phyloP scores from a whole-genome alignment of 2,329 filamentous ascomycete genomes.

The Nakataea oryzae region DNA sequence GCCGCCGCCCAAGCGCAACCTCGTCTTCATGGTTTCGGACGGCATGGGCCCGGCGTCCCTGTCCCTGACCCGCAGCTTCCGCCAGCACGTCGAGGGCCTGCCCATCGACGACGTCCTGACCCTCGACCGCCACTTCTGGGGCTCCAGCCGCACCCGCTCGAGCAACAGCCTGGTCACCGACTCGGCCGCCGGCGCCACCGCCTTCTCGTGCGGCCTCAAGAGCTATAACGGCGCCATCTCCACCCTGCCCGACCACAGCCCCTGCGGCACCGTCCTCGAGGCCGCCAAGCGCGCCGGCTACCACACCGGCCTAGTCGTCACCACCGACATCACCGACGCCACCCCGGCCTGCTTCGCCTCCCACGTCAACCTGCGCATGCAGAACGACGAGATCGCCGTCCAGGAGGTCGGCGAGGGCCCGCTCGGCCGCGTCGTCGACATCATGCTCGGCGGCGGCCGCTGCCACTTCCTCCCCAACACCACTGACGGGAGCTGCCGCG shows the following conservation, averaged over 20 bases:
- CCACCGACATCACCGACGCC: conserved; percentile 88
- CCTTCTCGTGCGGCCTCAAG: conserved; percentile 86
- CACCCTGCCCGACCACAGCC: conserved; percentile 70
- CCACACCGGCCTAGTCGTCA: conserved; percentile 86
- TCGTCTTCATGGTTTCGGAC: conserved; percentile 98
- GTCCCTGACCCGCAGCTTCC: conserved; percentile 75
- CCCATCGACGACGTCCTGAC: conserved; percentile 65
- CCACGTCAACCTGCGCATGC: conserved; percentile 68
- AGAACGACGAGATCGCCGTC: conserved; percentile 84
- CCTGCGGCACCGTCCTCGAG: conserved; percentile 87
- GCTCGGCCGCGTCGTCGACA: conserved; percentile 76
- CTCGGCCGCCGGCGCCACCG: conserved; percentile 92
- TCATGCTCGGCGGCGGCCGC: conserved; percentile 86
- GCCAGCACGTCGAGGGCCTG: conserved; percentile 66
- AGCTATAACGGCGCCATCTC: conserved; percentile 96
- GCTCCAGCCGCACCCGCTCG: conserved; percentile 77
- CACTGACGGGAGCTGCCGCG: conserved; percentile 70
- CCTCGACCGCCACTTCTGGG: conserved; percentile 83
- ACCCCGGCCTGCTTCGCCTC: conserved; percentile 92
- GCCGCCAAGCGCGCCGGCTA: conserved; percentile 89
- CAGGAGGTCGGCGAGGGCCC: conserved; percentile 87
- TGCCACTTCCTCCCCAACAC: conserved; percentile 88
- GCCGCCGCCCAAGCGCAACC: conserved; percentile 68
- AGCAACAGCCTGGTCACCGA: conserved; percentile 83
- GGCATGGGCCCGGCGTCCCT: conserved; percentile 95